A percentile compares a stretch with the other conserved stretches of the same genome.
These are phyloP conservation scores for Spiraea crenata DNA, from an alignment of 331 rosid species.

Conservation along the genomic window DNA sequence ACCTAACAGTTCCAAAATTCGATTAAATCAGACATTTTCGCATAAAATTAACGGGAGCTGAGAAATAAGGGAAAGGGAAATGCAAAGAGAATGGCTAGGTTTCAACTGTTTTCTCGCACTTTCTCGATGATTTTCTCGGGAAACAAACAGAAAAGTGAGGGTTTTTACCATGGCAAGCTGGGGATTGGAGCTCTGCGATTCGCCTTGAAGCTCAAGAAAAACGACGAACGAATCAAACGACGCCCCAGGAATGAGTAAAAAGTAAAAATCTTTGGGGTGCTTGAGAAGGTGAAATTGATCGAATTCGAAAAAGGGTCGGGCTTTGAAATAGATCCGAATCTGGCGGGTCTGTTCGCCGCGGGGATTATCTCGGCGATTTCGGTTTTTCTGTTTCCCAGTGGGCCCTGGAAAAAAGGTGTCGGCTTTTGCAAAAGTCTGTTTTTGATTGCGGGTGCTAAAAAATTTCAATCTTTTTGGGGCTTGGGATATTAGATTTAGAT, in stretches of 20 bases:
- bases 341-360: slow-evolving; percentile 21
- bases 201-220: background rate
- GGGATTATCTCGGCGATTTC: background rate
- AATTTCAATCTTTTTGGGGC: too few species aligned
- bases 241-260: too few species aligned
- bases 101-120: background rate
- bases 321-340: slow-evolving; percentile 20
- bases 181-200: background rate
- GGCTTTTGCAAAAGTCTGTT: background rate
- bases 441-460: background rate
- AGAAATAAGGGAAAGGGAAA: too few species aligned
- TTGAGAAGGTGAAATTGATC: background rate
- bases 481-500: too few species aligned
- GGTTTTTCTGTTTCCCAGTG: slow-evolving; percentile 3
- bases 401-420: background rate
- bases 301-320: background rate
- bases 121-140: background rate
- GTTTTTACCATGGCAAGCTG: slow-evolving; percentile 27
- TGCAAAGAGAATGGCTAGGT: background rate
- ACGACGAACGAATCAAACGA: background rate
- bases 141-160: slow-evolving; percentile 5
- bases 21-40: background rate
- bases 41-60: background rate
- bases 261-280: background rate
- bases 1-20: background rate